Percentiles rank a stretch among this genome's conserved stretches.
Evolutionary conservation across 192 early-diverging fungal species (phyloP).

Genomic region (Allomyces macrogynus): DNA sequence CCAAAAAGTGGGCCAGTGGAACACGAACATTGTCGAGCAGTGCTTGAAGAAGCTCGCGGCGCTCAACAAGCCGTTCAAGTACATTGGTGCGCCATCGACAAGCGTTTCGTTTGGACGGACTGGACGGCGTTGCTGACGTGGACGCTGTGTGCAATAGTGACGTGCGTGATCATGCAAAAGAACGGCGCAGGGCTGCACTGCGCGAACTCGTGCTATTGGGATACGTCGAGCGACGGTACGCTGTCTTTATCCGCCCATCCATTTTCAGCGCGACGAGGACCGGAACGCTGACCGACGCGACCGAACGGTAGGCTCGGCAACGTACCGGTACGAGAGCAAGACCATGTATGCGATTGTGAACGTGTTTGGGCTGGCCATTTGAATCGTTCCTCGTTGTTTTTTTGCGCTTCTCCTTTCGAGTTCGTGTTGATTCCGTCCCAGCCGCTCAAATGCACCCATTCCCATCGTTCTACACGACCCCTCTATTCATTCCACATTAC

Average conservation of each 20-base stretch:
- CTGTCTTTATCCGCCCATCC: no score
- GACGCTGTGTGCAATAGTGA: slow-evolving; percentile 28
- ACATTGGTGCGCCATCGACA: slow-evolving; percentile 42
- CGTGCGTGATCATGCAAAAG: slow-evolving; percentile 65
- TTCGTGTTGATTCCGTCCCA: no score
- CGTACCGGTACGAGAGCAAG: slow-evolving; percentile 57
- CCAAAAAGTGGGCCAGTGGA: slow-evolving; percentile 55
- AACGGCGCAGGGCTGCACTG: slow-evolving; percentile 60
- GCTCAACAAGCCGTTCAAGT: slow-evolving; percentile 58
- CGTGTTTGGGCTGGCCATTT: slow-evolving; percentile 38
- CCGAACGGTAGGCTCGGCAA: slow-evolving; percentile 30
- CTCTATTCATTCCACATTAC: no score
- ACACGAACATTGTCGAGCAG: slow-evolving; percentile 43
- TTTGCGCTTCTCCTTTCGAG: no score
- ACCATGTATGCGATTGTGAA: slow-evolving; percentile 60
- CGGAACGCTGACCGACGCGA: no score
- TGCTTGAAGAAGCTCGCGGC: slow-evolving; percentile 40
- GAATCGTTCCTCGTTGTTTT: background rate
- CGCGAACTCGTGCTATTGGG: slow-evolving; percentile 56
- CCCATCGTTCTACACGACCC: no score
- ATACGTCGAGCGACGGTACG: slow-evolving; percentile 45
- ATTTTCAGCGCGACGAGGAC: no score
- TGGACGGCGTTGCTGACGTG: background rate
- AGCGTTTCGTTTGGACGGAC: no score
- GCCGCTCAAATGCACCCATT: no score